Evolutionary conservation across 257 asterid species (phyloP), one percentile per base, ranked within the genome.

Genomic region (Solanum chiquidenum): DNA sequence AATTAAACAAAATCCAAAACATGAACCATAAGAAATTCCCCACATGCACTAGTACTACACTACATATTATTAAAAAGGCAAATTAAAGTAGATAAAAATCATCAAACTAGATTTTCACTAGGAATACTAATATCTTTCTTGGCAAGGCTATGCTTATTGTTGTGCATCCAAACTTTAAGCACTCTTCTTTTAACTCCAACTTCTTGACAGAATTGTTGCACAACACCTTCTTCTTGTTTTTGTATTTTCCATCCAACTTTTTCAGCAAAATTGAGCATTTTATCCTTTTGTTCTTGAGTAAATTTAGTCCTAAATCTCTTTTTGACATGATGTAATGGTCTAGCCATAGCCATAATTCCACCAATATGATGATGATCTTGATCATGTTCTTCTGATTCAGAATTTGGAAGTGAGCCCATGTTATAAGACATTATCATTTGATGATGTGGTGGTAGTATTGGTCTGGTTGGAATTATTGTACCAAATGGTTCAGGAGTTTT

Each of bases 151-250:
- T 94, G 95, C 86, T 95, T 96, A 87, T 95, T 95, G 92, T 96
- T 96, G 58, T 96, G 99, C 98, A 96, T 94, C 99, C 99, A 96
- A 16, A 96, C 98, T 84, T 96, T 96, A 8, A 96, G 93, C 1
- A 95, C 99, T 82, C 96, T 94, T 66, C 98, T 94, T 68, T 94
- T 96, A 4, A 96, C 92, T 0, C 99, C 98, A 69, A 95, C 86
- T 49, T 96, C 98, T 88, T 94, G 96, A 31, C 99, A 96, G 83
- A 96, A 94, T 35, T 93, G 94, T 84, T 95, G 99, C 89, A 96
- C 98, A 85, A 92, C 96, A 5, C 82, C 80, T 68, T 95, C 99
- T 18, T 95, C 98, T 79, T 95, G 98, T 92, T 93, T 95, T 66
- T 94, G 98, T 52, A 96, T 93, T 83, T 94, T 96, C 99, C 99